These are phyloP conservation scores for Fusarium cicatricum DNA, from an alignment of 2,329 filamentous ascomycete genomes.

Conservation along the genomic window DNA sequence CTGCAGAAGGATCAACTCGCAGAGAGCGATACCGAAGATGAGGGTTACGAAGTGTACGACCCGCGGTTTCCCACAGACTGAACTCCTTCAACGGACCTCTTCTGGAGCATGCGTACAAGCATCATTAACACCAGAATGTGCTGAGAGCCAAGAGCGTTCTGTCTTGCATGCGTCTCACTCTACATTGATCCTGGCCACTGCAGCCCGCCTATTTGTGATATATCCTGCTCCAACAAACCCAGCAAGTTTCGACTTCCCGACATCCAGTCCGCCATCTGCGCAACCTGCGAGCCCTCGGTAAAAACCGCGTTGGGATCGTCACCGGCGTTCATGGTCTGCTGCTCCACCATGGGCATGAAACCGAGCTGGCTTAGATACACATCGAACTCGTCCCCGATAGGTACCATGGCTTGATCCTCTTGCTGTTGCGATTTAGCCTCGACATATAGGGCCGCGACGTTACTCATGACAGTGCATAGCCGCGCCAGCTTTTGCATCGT, in stretches of 20 bases:
- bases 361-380: constrained; percentile 71
- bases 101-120: neutral
- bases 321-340: constrained; percentile 33
- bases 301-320: constrained; percentile 31
- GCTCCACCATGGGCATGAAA: constrained; percentile 58
- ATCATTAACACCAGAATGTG: neutral
- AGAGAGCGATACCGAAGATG: constrained; percentile 73
- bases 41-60: constrained; percentile 75
- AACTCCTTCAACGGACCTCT: constrained; percentile 38
- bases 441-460: constrained; percentile 68
- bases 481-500: constrained; percentile 67
- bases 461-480: constrained; percentile 69
- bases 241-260: constrained; percentile 71
- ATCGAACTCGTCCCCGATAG: constrained; percentile 68
- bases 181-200: constrained; percentile 44
- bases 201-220: constrained; percentile 54
- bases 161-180: constrained; percentile 6
- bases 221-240: constrained; percentile 69
- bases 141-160: neutral
- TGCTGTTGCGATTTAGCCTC: constrained; percentile 64
- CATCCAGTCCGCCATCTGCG: constrained; percentile 71
- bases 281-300: constrained; percentile 43
- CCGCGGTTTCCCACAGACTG: constrained; percentile 68
- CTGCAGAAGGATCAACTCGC: constrained; percentile 39
- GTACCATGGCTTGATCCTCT: constrained; percentile 55